These are phyloP conservation scores for Dioscorea cayenensis DNA, from an alignment of 116 monocot species.

Conservation along the genomic window DNA sequence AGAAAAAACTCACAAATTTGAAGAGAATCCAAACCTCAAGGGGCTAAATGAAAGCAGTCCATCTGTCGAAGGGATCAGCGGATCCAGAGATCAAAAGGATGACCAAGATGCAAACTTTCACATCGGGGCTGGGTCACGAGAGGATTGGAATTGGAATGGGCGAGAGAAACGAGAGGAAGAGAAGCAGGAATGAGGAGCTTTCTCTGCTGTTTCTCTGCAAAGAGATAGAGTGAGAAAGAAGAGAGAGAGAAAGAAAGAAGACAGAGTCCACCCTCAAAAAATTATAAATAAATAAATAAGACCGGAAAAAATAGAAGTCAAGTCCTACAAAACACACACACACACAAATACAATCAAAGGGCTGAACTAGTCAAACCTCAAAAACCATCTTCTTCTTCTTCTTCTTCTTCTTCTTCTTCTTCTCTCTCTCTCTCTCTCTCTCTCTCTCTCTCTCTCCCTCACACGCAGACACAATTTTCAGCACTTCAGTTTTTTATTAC, in stretches of 20 bases:
- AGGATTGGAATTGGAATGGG: neutral
- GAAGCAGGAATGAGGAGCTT: no score
- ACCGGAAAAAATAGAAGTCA: neutral
- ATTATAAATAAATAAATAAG: neutral
- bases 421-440: neutral
- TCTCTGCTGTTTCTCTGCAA: no score
- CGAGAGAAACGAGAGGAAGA: neutral
- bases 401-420: no score
- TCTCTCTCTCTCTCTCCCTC: neutral
- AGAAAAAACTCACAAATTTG: neutral
- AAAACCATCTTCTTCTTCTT: neutral
- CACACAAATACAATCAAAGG: constrained; percentile 5
- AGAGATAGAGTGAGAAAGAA: neutral
- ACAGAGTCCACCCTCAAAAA: neutral
- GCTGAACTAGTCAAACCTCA: constrained; percentile 25
- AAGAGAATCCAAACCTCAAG: neutral
- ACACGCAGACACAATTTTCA: no score
- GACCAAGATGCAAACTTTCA: no score
- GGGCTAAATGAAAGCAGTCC: neutral
- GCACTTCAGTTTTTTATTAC: no score
- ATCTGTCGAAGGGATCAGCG: neutral
- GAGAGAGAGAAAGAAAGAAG: neutral
- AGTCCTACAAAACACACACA: constrained; percentile 3
- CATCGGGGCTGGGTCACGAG: no score
- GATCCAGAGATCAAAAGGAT: neutral